Base-by-base conservation (phyloP, 1,284 basidiomycete species). In the Tilletia setariae region DNA sequence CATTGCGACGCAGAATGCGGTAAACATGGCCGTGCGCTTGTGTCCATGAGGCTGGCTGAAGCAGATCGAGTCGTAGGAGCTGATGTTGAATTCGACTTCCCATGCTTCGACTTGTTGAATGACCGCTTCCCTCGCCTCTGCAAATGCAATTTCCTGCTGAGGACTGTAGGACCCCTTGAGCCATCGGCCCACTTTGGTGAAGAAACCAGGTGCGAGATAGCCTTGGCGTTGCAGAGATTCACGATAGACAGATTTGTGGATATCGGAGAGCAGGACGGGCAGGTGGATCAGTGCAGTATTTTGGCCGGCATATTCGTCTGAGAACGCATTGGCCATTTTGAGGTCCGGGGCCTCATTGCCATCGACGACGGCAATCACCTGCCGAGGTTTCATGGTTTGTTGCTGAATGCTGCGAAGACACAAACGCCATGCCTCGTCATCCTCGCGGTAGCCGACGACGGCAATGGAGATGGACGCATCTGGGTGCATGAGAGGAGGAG, bases 1-100 rank as follows among this genome's bases (percentile, higher is more conserved):
- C 23, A 67, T 44, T 8, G 56, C 42, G 40, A 67, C 59, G 44
- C 53, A 59, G 42, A 67, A 67, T 56, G 66, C 66, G 7, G 66
- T 67, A 19, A 67, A 67, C 66, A 67, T 67, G 56, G 66, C 66
- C 15, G 56, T 63, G 2, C 66, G 66, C 66, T 67, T 67, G 66
- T 67, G 56, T 11, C 66, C 56, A 28, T 67, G 66, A 15, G 66
- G 66, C 42, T 67, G 66, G 15, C 42, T 67, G 66, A 62, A 67
- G 66, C 65, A 66, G 4, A 66, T 15, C 9, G 49, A 42, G 23
- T 62, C 56, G 59, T 49, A 67, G 25, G 40, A 21, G 53, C 42
- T 43, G 28, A 67, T 44, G n/a, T 63, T 63, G 56, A 61, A 62
- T 28, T 67, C 43, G 23, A 13, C 23, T 21, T 67, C 43, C 66